phyloP scores from a whole-genome alignment of 768 basidiomycete species.

The Collybia nuda region DNA sequence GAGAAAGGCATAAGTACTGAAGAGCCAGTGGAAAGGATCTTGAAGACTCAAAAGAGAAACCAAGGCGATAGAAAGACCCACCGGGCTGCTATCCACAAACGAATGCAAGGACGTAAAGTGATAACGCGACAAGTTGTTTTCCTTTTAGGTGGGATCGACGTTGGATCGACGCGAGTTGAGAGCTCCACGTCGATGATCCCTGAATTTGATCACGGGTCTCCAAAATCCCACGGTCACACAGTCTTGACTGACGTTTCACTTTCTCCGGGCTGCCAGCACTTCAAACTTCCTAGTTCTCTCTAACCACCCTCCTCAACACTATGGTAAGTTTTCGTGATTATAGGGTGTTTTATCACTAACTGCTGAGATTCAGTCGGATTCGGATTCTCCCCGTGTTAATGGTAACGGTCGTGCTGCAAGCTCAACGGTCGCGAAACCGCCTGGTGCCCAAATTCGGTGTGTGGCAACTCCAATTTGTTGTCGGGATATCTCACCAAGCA shows the following conservation, averaged over 20 bases:
- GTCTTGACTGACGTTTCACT: slow-evolving; percentile 22
- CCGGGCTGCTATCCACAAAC: no score
- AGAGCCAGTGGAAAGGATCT: no score
- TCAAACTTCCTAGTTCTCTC: slow-evolving; percentile 6
- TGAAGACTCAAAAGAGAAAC: no score
- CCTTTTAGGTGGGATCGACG: no score
- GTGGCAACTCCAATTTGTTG: slow-evolving; percentile 19
- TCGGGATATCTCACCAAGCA: slow-evolving; percentile 2
- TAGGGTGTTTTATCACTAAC: neutral
- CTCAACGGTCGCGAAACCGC: slow-evolving; percentile 64
- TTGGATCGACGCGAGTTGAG: no score
- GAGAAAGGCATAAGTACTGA: no score
- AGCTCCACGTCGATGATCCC: neutral
- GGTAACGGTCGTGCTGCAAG: slow-evolving; percentile 36
- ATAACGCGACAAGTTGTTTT: no score
- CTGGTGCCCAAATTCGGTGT: slow-evolving; percentile 81
- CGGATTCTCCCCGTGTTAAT: slow-evolving; percentile 59
- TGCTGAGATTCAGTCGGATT: slow-evolving; percentile 64
- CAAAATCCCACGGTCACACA: slow-evolving; percentile 18
- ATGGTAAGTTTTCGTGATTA: slow-evolving; percentile 32
- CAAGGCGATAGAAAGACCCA: no score
- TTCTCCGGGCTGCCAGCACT: slow-evolving; percentile 16
- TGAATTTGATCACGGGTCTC: neutral
- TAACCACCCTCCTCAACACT: slow-evolving; percentile 14
- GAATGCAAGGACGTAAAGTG: no score